Conservation (phyloP, 2,329 filamentous ascomycete genomes). For the Fusarium sp. region DNA sequence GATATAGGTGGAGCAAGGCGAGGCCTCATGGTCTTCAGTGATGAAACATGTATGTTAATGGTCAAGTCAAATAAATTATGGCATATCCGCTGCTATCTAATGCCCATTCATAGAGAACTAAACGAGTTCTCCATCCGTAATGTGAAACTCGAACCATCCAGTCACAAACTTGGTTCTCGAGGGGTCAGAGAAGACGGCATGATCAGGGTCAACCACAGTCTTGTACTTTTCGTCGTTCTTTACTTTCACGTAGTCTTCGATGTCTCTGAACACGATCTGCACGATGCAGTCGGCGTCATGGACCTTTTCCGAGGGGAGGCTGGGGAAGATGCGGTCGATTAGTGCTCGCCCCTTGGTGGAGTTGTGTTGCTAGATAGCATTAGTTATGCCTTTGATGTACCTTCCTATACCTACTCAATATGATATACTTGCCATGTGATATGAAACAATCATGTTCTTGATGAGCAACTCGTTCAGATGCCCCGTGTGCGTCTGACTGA, state of each 20-base stretch:
- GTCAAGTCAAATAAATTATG: neutral
- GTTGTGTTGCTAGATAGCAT: constrained; percentile 36
- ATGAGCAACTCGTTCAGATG: constrained; percentile 37
- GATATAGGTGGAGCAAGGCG: neutral
- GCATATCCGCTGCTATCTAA: neutral
- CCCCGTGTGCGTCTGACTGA: constrained; percentile 36
- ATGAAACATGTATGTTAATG: neutral
- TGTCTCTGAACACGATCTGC: constrained; percentile 8
- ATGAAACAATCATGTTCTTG: constrained; percentile 40
- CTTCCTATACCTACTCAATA: too few relatives aligned
- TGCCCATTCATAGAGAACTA: neutral
- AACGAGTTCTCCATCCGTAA: constrained; percentile 28
- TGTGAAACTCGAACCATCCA: constrained; percentile 39
- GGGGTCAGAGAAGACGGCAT: constrained; percentile 17
- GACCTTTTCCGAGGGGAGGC: neutral
- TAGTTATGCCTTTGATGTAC: neutral
- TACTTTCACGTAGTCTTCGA: constrained; percentile 2
- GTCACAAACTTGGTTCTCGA: constrained; percentile 35
- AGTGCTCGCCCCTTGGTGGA: constrained; percentile 26
- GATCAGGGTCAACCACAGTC: constrained; percentile 3
- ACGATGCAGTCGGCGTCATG: constrained; percentile 12
- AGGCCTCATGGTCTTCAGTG: neutral
- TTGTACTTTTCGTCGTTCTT: neutral
- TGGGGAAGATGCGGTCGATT: constrained; percentile 2
- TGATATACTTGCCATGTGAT: constrained; percentile 30